Conservation (phyloP, 2,329 filamentous ascomycete genomes). For the Elsinoe perseae region DNA sequence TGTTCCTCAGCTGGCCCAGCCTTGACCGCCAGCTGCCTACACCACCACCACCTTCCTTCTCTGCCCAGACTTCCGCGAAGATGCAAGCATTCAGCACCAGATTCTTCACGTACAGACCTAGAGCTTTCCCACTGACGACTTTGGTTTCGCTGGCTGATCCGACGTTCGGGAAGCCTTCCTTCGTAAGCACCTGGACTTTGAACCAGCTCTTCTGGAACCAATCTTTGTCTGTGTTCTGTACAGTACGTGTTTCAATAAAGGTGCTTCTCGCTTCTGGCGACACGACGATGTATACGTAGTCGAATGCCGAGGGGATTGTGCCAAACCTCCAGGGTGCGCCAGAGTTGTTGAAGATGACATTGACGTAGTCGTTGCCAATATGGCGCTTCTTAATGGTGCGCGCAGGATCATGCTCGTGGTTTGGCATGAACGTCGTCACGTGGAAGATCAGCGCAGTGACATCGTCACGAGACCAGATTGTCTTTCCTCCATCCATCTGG, state of each 20-base stretch:
- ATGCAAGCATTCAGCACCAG: conserved; percentile 89
- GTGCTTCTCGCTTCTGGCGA: conserved; percentile 74
- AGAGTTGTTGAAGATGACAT: conserved; percentile 96
- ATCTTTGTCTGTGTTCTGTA: conserved; percentile 35
- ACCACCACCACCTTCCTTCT: conserved; percentile 51
- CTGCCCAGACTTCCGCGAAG: conserved; percentile 86
- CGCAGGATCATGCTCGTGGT: conserved; percentile 64
- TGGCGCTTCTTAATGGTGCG: conserved; percentile 79
- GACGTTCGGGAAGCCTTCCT: conserved; percentile 81
- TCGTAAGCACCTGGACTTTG: conserved; percentile 80
- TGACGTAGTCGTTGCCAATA: conserved; percentile 96
- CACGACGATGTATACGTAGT: conserved; percentile 94
- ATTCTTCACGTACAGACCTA: conserved; percentile 79
- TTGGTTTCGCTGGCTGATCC: conserved; percentile 85
- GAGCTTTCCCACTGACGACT: conserved; percentile 71
- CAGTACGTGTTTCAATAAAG: conserved; percentile 57
- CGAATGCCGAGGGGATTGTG: conserved; percentile 90
- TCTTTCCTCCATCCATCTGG: conserved; percentile 68
- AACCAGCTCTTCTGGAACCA: conserved; percentile 47
- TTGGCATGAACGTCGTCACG: conserved; percentile 93
- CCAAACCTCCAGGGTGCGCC: conserved; percentile 79
- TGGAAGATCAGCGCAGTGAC: conserved; percentile 95
- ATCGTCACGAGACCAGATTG: conserved; percentile 89
- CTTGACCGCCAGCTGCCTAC: conserved; percentile 84
- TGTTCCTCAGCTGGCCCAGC: conserved; percentile 71